phyloP scores from a whole-genome alignment of 2,329 filamentous ascomycete genomes.

The Trichoderma koningiopsis region DNA sequence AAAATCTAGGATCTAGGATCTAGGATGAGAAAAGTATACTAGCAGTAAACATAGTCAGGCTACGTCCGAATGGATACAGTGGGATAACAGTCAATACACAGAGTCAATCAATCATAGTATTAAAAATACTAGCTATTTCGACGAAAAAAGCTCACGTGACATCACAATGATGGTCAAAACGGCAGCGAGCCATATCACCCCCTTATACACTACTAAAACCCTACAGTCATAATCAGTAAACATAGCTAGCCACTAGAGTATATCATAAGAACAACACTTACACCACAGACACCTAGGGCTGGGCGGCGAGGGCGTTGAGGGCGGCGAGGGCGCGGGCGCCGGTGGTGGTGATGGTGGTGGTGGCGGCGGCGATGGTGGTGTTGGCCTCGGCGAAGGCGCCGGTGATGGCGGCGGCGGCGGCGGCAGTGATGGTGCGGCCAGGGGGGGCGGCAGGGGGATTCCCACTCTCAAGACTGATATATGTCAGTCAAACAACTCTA shows the following conservation, averaged over 20 bases:
- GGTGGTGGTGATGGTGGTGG: not conserved
- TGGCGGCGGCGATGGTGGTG: not conserved
- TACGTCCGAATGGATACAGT: no score
- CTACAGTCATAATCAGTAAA: slow-evolving; percentile 1
- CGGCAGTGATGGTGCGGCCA: no score
- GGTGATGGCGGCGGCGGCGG: no score
- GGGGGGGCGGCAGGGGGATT: not conserved
- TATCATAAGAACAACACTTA: not conserved
- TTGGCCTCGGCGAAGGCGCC: no score
- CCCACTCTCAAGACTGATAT: slow-evolving; percentile 10
- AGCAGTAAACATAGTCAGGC: no score
- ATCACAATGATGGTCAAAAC: not conserved
- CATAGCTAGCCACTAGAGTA: not conserved
- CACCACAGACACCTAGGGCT: not conserved
- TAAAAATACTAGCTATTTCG: not conserved
- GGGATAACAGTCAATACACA: no score
- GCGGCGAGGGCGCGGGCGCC: not conserved
- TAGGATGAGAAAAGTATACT: no score
- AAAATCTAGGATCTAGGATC: no score
- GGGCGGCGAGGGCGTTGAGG: not conserved
- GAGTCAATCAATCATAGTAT: not conserved
- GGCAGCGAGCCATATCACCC: not conserved
- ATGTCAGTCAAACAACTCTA: slow-evolving; percentile 3
- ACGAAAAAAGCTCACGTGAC: not conserved
- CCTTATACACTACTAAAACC: not conserved